These are phyloP conservation scores for Datura wrightii DNA, from an alignment of 257 asterid genomes.

Conservation along the genomic window DNA sequence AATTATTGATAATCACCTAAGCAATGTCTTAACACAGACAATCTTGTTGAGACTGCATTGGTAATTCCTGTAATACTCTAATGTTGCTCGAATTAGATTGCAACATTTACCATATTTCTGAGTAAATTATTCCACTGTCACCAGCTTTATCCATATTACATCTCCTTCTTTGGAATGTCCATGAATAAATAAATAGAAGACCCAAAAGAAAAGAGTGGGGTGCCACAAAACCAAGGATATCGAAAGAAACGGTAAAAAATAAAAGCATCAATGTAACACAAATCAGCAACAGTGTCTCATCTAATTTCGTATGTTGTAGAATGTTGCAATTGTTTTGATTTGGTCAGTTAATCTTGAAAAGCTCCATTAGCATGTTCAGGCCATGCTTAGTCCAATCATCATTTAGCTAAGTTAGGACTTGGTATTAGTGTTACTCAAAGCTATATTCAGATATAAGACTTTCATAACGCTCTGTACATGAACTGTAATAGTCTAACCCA, in stretches of 20 bases:
- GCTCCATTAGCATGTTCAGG: neutral
- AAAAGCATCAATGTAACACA: no score
- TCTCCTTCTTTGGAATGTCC: neutral
- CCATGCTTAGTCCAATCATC: neutral
- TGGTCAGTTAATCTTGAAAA: neutral
- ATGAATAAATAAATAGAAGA: neutral
- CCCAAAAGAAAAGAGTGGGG: neutral
- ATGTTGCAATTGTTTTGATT: neutral
- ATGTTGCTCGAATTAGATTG: neutral
- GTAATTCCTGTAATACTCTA: neutral
- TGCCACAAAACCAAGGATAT: conserved; percentile 12
- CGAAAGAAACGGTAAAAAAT: neutral
- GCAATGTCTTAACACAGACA: neutral
- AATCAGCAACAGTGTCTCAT: conserved; percentile 5
- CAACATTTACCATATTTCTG: neutral
- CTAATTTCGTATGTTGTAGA: neutral
- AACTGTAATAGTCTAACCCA: conserved; percentile 6
- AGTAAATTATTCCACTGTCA: neutral
- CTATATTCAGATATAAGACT: neutral
- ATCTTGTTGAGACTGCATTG: neutral
- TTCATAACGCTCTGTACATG: neutral
- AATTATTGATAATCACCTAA: neutral
- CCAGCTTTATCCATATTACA: conserved; percentile 20
- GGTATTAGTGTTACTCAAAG: neutral
- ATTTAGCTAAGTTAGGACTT: conserved; percentile 1